Evolutionary conservation across 768 basidiomycete species (phyloP).

Genomic region (Suillus subluteus): DNA sequence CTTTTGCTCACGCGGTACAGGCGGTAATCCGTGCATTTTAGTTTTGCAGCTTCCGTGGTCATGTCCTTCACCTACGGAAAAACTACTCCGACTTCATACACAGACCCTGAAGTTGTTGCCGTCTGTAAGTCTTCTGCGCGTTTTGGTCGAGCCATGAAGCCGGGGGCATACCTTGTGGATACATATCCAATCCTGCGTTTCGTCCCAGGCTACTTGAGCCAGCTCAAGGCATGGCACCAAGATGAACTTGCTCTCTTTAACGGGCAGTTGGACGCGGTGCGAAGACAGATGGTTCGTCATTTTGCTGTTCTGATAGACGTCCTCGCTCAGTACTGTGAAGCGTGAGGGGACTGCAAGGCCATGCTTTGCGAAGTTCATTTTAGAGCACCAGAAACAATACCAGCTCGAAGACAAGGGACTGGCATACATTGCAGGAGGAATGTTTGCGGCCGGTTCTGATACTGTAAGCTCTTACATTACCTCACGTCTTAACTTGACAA

Average conservation of each 20-base stretch:
- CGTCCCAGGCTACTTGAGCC: constrained; percentile 44
- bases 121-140: no score
- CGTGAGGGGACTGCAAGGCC: constrained; percentile 25
- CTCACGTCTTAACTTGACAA: neutral
- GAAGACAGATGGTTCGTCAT: constrained; percentile 32
- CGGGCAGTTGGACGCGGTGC: constrained; percentile 32
- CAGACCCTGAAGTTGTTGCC: neutral
- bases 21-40: neutral
- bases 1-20: no score
- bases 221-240: constrained; percentile 54
- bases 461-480: constrained; percentile 32
- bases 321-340: constrained; percentile 20
- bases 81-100: no score
- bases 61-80: no score
- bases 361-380: constrained; percentile 41
- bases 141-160: no score
- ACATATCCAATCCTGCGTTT: constrained; percentile 26
- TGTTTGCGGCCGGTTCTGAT: constrained; percentile 48
- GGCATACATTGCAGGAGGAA: constrained; percentile 43
- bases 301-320: no score
- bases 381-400: constrained; percentile 39
- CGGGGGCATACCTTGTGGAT: constrained; percentile 23
- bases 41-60: no score
- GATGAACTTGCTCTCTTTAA: constrained; percentile 41
- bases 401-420: constrained; percentile 38